Evolutionary conservation across 192 early-diverging fungal genomes (phyloP).

Genomic region (Coemansia sp.): DNA sequence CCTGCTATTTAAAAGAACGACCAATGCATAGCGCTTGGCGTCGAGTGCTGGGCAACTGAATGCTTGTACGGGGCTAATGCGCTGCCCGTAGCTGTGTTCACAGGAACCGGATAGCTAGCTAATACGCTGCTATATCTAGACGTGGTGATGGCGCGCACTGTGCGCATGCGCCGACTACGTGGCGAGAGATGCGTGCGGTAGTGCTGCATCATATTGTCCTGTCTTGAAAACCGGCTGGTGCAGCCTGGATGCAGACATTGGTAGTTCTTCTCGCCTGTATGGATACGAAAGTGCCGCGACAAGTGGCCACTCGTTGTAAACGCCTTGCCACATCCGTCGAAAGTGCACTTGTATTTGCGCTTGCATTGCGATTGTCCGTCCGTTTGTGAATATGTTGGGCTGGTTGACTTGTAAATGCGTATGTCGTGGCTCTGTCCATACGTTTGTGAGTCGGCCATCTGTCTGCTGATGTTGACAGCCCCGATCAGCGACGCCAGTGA

Average conservation of each 20-base stretch:
- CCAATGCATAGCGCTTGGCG: neutral
- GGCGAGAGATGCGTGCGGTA: slow-evolving; percentile 75
- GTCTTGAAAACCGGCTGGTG: slow-evolving; percentile 70
- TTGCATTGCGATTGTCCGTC: slow-evolving; percentile 47
- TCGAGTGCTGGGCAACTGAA: neutral
- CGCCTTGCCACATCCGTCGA: slow-evolving; percentile 65
- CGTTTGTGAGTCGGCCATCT: neutral
- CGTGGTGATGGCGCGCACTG: slow-evolving; percentile 5
- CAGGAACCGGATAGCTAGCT: neutral
- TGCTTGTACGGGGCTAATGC: slow-evolving; percentile 3
- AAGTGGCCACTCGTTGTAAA: slow-evolving; percentile 86
- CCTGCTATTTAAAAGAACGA: neutral
- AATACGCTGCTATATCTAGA: slow-evolving; percentile 1
- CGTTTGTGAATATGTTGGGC: slow-evolving; percentile 18
- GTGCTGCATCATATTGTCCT: slow-evolving; percentile 88
- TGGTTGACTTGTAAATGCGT: slow-evolving; percentile 1
- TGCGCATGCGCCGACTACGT: slow-evolving; percentile 55
- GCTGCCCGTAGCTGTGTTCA: neutral
- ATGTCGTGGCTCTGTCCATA: neutral
- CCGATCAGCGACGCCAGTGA: slow-evolving; percentile 40
- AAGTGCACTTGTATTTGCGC: slow-evolving; percentile 70
- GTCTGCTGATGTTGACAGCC: slow-evolving; percentile 11
- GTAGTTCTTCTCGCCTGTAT: slow-evolving; percentile 80
- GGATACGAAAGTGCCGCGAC: slow-evolving; percentile 76
- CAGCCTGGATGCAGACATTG: slow-evolving; percentile 67